phyloP scores from a whole-genome alignment of 1,139 yeast species.

The Pichia sp. region DNA sequence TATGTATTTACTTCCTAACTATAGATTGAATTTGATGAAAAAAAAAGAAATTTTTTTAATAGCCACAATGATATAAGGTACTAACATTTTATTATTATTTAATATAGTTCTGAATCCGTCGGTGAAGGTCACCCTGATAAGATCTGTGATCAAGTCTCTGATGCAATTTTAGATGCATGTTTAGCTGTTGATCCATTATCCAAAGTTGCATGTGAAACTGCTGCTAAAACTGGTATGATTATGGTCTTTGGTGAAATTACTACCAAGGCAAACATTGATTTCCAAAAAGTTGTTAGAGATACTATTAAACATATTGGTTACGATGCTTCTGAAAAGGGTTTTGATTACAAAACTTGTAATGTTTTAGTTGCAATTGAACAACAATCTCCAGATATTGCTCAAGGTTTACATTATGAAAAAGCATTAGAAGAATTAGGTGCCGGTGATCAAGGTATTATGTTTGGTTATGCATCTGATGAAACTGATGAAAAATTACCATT shows the following conservation, averaged over 20 bases:
- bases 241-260: constrained; percentile 99
- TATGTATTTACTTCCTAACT: no score
- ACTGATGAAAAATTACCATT: constrained; percentile 96
- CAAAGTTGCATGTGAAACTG: constrained; percentile 99
- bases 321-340: constrained; percentile 93
- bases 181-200: constrained; percentile 92
- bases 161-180: constrained; percentile 98
- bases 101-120: constrained; percentile 93
- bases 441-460: constrained; percentile 99
- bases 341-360: constrained; percentile 98
- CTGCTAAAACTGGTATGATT: constrained; percentile 98
- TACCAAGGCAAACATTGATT: constrained; percentile 91
- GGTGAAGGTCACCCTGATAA: constrained; percentile 99
- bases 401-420: constrained; percentile 96
- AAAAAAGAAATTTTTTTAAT: background rate
- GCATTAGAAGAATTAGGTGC: constrained; percentile 98
- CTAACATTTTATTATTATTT: background rate
- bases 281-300: constrained; percentile 95
- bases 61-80: background rate
- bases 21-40: no score
- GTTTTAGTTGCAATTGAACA: constrained; percentile 98
- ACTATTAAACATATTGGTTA: constrained; percentile 98
- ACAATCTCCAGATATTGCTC: constrained; percentile 98
- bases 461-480: constrained; percentile 99
- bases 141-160: constrained; percentile 99